These are phyloP conservation scores for Coniferiporia sulphurascens DNA, from an alignment of 1,284 basidiomycete species.

Conservation along the genomic window DNA sequence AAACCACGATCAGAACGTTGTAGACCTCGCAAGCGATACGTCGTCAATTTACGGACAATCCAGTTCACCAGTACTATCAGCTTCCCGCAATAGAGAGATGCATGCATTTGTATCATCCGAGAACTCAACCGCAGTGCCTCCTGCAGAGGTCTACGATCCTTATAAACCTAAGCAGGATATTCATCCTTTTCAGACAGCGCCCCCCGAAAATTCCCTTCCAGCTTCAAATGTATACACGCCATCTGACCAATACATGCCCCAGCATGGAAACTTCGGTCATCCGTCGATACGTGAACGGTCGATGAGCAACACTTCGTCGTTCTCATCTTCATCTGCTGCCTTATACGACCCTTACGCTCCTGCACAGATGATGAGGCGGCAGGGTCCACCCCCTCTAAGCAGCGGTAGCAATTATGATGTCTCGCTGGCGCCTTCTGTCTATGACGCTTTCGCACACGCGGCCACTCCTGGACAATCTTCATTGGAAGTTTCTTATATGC, in stretches of 20 bases:
- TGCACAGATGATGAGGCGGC: conserved; percentile 24
- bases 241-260: background rate
- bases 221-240: background rate
- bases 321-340: conserved; percentile 34
- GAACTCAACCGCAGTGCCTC: background rate
- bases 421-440: conserved; percentile 22
- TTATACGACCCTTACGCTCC: conserved; percentile 42
- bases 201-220: background rate
- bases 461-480: conserved; percentile 4
- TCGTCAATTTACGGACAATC: conserved; percentile 4
- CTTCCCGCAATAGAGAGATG: background rate
- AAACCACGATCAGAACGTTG: conserved; percentile 9
- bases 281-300: conserved; percentile 35
- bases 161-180: conserved; percentile 1
- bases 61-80: background rate
- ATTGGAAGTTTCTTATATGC: conserved; percentile 13
- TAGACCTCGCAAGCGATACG: conserved; percentile 14
- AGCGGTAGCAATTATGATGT: conserved; percentile 24
- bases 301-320: conserved; percentile 45
- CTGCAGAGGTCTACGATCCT: conserved; percentile 3
- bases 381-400: conserved; percentile 25
- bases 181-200: background rate
- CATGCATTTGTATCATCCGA: background rate
- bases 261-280: background rate
- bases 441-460: conserved; percentile 13